These are phyloP conservation scores for Aspergillus indologenus DNA, from an alignment of 495 filamentous ascomycete species.

Conservation along the genomic window DNA sequence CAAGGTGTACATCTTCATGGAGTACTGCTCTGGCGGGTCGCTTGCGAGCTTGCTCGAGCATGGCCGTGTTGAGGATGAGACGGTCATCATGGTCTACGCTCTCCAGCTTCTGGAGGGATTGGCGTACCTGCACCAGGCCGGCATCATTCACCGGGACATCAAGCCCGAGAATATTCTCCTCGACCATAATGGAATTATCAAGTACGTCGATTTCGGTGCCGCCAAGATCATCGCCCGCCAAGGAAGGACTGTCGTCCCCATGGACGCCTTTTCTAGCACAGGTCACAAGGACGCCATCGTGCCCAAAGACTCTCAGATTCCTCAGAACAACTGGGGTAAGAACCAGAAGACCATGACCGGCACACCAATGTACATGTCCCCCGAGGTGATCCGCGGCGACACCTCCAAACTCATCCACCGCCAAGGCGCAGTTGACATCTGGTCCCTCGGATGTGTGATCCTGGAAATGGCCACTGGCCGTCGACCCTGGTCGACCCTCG, in stretches of 20 bases:
- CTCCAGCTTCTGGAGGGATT: constrained; percentile 94
- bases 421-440: constrained; percentile 93
- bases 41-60: constrained; percentile 89
- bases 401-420: constrained; percentile 48
- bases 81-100: constrained; percentile 96
- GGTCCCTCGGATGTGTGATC: constrained; percentile 96
- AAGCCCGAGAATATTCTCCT: constrained; percentile 98
- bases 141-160: constrained; percentile 94
- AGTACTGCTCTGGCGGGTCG: constrained; percentile 94
- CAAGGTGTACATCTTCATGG: constrained; percentile 99
- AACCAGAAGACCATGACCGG: constrained; percentile 92
- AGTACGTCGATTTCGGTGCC: constrained; percentile 97
- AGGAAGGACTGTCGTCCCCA: constrained; percentile 77
- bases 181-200: constrained; percentile 96
- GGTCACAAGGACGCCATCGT: constrained; percentile 30
- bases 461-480: constrained; percentile 96
- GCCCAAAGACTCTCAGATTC: constrained; percentile 31
- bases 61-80: constrained; percentile 95
- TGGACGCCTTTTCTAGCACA: constrained; percentile 48
- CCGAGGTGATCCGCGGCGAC: constrained; percentile 92
- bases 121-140: constrained; percentile 86
- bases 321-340: constrained; percentile 44
- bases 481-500: constrained; percentile 92
- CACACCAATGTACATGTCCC: constrained; percentile 99
- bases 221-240: constrained; percentile 96